Conservation (phyloP, 2,329 filamentous ascomycete genomes). For the Pseudogymnoascus pannorum region DNA sequence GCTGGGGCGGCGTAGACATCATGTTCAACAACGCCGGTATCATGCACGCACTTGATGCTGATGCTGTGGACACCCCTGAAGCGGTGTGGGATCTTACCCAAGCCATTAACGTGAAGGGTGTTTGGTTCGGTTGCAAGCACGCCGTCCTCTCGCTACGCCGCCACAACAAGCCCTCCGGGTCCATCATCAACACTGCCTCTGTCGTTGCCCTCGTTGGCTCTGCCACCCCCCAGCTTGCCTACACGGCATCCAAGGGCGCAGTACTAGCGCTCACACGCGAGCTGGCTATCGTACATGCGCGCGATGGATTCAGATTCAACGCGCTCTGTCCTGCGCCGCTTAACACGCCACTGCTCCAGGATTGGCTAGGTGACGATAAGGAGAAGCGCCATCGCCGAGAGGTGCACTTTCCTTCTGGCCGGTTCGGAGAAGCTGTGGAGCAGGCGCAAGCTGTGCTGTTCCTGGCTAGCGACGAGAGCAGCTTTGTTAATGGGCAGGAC, state of each 20-base stretch:
- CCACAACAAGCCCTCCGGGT: slow-evolving; percentile 58
- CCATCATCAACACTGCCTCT: slow-evolving; percentile 68
- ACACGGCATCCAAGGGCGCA: slow-evolving; percentile 70
- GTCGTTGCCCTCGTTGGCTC: slow-evolving; percentile 67
- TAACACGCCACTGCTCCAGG: slow-evolving; percentile 68
- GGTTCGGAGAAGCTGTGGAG: slow-evolving; percentile 72
- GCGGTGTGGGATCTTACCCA: slow-evolving; percentile 72
- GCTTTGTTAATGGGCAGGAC: slow-evolving; percentile 69
- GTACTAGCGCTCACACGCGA: slow-evolving; percentile 69
- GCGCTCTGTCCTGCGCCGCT: slow-evolving; percentile 66
- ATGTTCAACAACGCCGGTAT: slow-evolving; percentile 79
- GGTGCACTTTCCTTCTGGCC: slow-evolving; percentile 66
- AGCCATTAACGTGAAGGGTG: slow-evolving; percentile 71
- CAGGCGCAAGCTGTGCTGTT: slow-evolving; percentile 69
- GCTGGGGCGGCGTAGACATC: slow-evolving; percentile 65
- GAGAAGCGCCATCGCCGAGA: slow-evolving; percentile 64
- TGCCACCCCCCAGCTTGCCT: slow-evolving; percentile 66
- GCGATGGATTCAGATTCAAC: slow-evolving; percentile 70
- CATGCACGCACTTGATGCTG: slow-evolving; percentile 61
- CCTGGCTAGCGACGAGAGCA: slow-evolving; percentile 66
- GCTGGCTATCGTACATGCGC: slow-evolving; percentile 65
- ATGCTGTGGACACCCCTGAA: slow-evolving; percentile 62
- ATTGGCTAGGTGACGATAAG: slow-evolving; percentile 67
- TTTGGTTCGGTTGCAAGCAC: slow-evolving; percentile 71
- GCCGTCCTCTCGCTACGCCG: slow-evolving; percentile 60